A percentile compares a stretch with the other conserved stretches of the same genome.
Evolutionary conservation across 192 early-diverging fungal species (phyloP).

Genomic region (Rhizophlyctis rosea): DNA sequence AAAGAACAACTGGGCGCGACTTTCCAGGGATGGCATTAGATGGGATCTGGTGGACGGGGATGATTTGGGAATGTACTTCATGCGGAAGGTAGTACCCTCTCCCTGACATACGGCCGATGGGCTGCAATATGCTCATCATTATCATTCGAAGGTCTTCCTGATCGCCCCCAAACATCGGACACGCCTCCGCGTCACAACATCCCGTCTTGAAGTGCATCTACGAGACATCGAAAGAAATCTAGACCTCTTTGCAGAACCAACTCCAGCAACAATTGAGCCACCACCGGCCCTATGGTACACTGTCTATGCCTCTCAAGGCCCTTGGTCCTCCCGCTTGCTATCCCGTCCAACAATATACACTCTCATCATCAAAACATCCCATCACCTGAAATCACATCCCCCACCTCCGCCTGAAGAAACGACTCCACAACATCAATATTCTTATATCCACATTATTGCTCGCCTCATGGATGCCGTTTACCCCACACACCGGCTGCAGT

Average conservation of each 20-base stretch:
- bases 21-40: constrained; percentile 41
- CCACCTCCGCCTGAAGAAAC: constrained; percentile 6
- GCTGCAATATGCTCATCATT: background rate
- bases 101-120: too few relatives aligned
- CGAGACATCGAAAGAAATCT: too few relatives aligned
- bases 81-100: constrained; percentile 41
- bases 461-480: constrained; percentile 46
- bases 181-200: constrained; percentile 9
- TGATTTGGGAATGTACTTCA: constrained; percentile 43
- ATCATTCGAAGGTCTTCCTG: constrained; percentile 15
- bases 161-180: constrained; percentile 7
- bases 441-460: constrained; percentile 39
- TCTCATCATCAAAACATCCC: constrained; percentile 36
- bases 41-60: constrained; percentile 34
- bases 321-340: constrained; percentile 22
- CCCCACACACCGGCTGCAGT: constrained; percentile 47
- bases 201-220: constrained; percentile 28
- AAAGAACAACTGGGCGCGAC: constrained; percentile 36
- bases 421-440: too few relatives aligned
- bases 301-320: constrained; percentile 28
- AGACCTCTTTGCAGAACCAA: background rate
- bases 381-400: constrained; percentile 15
- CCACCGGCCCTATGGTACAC: constrained; percentile 29
- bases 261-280: too few relatives aligned
- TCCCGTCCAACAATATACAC: constrained; percentile 20